Percentiles rank a stretch among this genome's conserved stretches.
These are phyloP conservation scores for Verbena officinalis DNA, from an alignment of 257 asterid species.

Conservation along the genomic window DNA sequence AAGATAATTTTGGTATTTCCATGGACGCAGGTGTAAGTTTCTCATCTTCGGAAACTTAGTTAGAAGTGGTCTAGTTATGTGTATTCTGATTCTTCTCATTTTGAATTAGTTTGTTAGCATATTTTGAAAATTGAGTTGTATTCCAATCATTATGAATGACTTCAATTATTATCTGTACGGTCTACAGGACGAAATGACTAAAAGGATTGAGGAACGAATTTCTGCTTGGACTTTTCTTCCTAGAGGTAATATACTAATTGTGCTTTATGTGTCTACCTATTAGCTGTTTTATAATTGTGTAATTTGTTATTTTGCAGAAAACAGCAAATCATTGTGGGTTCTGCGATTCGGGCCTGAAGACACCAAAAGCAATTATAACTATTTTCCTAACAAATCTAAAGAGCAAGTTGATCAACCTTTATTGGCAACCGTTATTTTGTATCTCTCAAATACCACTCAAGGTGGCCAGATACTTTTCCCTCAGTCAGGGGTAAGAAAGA, in stretches of 20 bases:
- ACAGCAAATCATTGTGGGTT: conserved; percentile 54
- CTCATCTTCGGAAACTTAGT: conserved; percentile 22
- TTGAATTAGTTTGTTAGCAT: conserved; percentile 11
- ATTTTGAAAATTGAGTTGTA: conserved; percentile 2
- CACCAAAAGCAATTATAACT: conserved; percentile 39
- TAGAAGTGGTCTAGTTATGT: conserved; percentile 4
- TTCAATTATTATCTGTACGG: conserved; percentile 25
- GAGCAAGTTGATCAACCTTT: conserved; percentile 46
- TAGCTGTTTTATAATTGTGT: not conserved
- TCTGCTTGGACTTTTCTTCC: conserved; percentile 95
- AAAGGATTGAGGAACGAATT: conserved; percentile 72
- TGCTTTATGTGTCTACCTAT: conserved; percentile 1
- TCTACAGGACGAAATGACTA: conserved; percentile 59
- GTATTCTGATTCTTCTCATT: conserved; percentile 10
- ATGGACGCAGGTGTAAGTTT: conserved; percentile 47
- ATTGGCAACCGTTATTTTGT: conserved; percentile 75
- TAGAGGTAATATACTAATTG: conserved; percentile 46
- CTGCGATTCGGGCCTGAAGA: conserved; percentile 54
- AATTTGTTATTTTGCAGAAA: conserved; percentile 43
- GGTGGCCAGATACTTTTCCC: conserved; percentile 87
- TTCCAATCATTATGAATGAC: not conserved
- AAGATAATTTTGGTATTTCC: conserved; percentile 32
- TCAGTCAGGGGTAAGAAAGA: conserved; percentile 52
- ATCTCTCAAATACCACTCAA: conserved; percentile 64
- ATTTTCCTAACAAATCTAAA: conserved; percentile 41